A percentile compares a stretch with the other conserved stretches of the same genome.
phyloP scores from a whole-genome alignment of 1,284 basidiomycete species.

The Sanghuangporus weigelae region DNA sequence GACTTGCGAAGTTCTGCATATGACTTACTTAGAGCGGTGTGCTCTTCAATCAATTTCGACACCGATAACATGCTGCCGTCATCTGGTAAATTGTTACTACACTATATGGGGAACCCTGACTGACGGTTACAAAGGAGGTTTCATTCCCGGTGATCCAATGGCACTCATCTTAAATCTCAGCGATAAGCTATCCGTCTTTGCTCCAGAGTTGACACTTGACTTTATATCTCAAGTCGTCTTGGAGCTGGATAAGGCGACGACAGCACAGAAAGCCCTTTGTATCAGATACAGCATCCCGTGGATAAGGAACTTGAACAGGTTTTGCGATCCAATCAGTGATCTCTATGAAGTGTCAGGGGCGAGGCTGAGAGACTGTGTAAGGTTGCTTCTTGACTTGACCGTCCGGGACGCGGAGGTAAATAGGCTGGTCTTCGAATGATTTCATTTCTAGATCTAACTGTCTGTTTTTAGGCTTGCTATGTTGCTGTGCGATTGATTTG shows the following conservation, averaged over 20 bases:
- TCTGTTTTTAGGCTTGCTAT: conserved; percentile 49
- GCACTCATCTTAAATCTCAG: conserved; percentile 65
- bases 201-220: conserved; percentile 79
- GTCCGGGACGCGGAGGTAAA: conserved; percentile 63
- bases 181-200: conserved; percentile 64
- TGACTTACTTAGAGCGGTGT: conserved; percentile 73
- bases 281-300: conserved; percentile 82
- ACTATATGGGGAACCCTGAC: background rate
- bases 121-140: conserved; percentile 43
- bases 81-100: conserved; percentile 45
- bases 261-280: conserved; percentile 60
- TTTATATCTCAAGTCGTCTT: conserved; percentile 79
- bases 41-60: conserved; percentile 74
- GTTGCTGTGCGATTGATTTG: conserved; percentile 72
- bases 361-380: conserved; percentile 71
- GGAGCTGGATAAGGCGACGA: conserved; percentile 50
- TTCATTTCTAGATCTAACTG: conserved; percentile 14
- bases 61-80: conserved; percentile 60
- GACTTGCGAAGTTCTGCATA: conserved; percentile 74
- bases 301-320: conserved; percentile 74
- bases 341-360: conserved; percentile 67
- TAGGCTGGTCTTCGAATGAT: background rate
- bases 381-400: conserved; percentile 71
- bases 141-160: conserved; percentile 68
- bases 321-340: conserved; percentile 61